phyloP scores from a whole-genome alignment of 2,329 filamentous ascomycete genomes.

The Xylaria sp. region DNA sequence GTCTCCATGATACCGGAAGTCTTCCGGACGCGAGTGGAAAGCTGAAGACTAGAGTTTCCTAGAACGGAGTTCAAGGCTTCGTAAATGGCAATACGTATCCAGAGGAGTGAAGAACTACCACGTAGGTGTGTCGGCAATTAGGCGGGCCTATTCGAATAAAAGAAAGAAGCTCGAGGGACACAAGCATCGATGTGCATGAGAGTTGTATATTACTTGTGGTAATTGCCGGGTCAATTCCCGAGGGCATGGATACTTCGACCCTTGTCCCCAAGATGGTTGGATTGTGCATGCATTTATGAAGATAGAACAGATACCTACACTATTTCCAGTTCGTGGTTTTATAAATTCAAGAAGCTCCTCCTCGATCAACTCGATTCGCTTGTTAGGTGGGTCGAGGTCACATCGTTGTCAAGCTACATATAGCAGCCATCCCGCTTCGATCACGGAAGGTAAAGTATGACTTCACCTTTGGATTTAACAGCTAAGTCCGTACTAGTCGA shows the following conservation, averaged over 20 bases:
- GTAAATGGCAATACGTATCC: constrained; percentile 2
- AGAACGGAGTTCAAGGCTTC: not conserved
- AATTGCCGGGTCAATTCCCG: constrained; percentile 36
- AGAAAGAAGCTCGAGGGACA: constrained; percentile 5
- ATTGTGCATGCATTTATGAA: constrained; percentile 24
- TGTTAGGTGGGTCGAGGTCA: constrained; percentile 10
- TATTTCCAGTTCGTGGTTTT: constrained; percentile 13
- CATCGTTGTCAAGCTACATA: constrained; percentile 5
- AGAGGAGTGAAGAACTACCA: not conserved
- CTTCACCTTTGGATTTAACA: constrained; percentile 22
- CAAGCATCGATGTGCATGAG: constrained; percentile 25
- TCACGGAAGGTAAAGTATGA: constrained; percentile 12
- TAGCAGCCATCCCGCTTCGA: constrained; percentile 3
- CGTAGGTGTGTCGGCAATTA: constrained; percentile 26
- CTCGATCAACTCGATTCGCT: constrained; percentile 17
- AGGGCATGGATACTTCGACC: constrained; percentile 17
- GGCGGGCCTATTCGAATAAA: constrained; percentile 21
- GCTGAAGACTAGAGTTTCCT: not conserved
- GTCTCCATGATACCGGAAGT: constrained; percentile 41
- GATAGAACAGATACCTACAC: constrained; percentile 4
- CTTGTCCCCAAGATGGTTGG: constrained; percentile 14
- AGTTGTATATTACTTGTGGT: constrained; percentile 32
- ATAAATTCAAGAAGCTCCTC: constrained; percentile 14
- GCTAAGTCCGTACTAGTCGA: constrained; percentile 1
- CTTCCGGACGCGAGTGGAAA: constrained; percentile 10